phyloP scores from a whole-genome alignment of 257 asterid genomes.

The Rauvolfia tetraphylla region DNA sequence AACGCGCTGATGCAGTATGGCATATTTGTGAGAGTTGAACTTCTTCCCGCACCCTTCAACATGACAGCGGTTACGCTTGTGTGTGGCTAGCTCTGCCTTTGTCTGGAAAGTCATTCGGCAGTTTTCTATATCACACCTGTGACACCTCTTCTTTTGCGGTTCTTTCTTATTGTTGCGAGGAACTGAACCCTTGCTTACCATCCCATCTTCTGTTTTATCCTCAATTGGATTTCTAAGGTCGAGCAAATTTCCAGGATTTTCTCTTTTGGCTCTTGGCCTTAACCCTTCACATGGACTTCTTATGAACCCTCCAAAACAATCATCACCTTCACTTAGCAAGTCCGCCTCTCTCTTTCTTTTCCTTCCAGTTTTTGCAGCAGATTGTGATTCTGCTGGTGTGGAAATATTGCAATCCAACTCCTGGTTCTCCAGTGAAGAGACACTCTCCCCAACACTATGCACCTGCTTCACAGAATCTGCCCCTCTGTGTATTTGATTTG shows the following conservation, averaged over 20 bases:
- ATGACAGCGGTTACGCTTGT: constrained; percentile 64
- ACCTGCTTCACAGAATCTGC: constrained; percentile 16
- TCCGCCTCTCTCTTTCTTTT: constrained; percentile 58
- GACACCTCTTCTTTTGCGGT: constrained; percentile 29
- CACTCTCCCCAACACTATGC: constrained; percentile 11
- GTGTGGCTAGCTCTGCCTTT: constrained; percentile 59
- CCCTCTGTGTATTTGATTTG: constrained; percentile 21
- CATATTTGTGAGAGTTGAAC: constrained; percentile 73
- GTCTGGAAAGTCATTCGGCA: constrained; percentile 72
- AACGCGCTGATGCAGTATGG: constrained; percentile 68
- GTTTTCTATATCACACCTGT: constrained; percentile 57
- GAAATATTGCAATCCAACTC: constrained; percentile 25
- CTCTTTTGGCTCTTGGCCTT: constrained; percentile 58
- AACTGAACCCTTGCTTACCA: constrained; percentile 27
- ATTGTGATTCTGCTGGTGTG: constrained; percentile 5
- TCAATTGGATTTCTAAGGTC: constrained; percentile 23
- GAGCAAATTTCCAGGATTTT: constrained; percentile 17
- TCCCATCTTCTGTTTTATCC: constrained; percentile 23
- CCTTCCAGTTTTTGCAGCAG: constrained; percentile 25
- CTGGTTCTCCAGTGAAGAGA: constrained; percentile 17
- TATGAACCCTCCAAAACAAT: constrained; percentile 35
- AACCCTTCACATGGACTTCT: constrained; percentile 93
- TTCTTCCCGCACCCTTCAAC: constrained; percentile 74
- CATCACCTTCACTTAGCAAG: constrained; percentile 29
- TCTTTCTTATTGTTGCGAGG: constrained; percentile 27